Evolutionary conservation across 2,329 filamentous ascomycete genomes (phyloP), one percentile per base, ranked within the genome.

Genomic region (Corinectria fuckeliana): DNA sequence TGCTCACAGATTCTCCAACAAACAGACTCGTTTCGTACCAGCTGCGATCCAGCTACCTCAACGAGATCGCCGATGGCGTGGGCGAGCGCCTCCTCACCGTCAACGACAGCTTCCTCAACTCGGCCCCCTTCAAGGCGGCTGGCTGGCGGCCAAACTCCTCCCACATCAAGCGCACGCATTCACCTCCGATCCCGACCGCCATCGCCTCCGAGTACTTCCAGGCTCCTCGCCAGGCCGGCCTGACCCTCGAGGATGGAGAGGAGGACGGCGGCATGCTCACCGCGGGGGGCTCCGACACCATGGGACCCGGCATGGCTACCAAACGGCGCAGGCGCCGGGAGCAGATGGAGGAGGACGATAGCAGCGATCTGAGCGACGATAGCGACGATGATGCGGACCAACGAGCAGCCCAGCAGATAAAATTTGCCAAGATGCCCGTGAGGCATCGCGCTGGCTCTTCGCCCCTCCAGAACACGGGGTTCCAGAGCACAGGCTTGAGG

Each of bases 381-480:
- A 94, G 91, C 68, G 91, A 95, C 50, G 90, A 93, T 21, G 90
- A 93, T 51, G 82, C 85, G 1, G 89, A 92, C 56, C 84, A 88
- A 62, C 88, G 92, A 54, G 90, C 91, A 42, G 90, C 90, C 2
- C 92, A 96, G 73, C 92, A 96, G 74, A 97, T 98, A 74, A 93
- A 94, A 72, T 99, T 99, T 76, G 88, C 91, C 48, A 98, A 98
- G 77, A 94, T 97, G 91, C 94, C 95, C 1, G 85, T 97, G 41
- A 87, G 93, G 26, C 88, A 88, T 66, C 88, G 94, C 56, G 91
- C 93, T 23, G 94, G 92, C 10, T 97, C 93, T 1, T 97, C 94
- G 47, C 94, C 94, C 3, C 88, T 91, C 34, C 88, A 92, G 65
- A 86, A 84, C 13, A 88, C 88, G 14, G 86, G 32, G 5, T 36